phyloP scores from a whole-genome alignment of 1,284 basidiomycete genomes.

The Inonotus hispidus region DNA sequence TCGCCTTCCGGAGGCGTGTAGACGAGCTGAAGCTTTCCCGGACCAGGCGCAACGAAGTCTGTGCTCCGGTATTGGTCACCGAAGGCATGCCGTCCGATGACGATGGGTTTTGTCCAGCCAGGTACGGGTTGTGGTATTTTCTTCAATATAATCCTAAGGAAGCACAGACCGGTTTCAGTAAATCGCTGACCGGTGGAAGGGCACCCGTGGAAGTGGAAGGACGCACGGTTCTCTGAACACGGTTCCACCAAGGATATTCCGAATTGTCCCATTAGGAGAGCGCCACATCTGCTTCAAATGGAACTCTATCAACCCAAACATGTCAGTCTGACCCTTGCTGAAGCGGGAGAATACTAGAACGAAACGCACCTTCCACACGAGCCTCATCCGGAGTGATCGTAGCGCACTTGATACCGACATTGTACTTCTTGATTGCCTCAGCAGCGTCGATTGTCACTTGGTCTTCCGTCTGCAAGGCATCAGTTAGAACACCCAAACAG shows the following conservation, averaged over 20 bases:
- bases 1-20: slow-evolving; percentile 76
- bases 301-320: slow-evolving; percentile 65
- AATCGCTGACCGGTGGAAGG: background rate
- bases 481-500: slow-evolving; percentile 14
- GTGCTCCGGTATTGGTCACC: slow-evolving; percentile 96
- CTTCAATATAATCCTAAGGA: slow-evolving; percentile 67
- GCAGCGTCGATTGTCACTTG: slow-evolving; percentile 92
- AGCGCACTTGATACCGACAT: slow-evolving; percentile 94
- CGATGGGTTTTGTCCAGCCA: slow-evolving; percentile 95
- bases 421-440: slow-evolving; percentile 85
- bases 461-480: slow-evolving; percentile 81
- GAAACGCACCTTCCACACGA: slow-evolving; percentile 52
- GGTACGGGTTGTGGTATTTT: slow-evolving; percentile 91
- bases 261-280: slow-evolving; percentile 95
- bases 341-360: background rate
- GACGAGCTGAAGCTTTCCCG: slow-evolving; percentile 87
- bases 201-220: background rate
- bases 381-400: slow-evolving; percentile 99
- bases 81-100: slow-evolving; percentile 96
- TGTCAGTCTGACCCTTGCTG: background rate
- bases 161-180: background rate
- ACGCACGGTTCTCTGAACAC: slow-evolving; percentile 89
- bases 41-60: slow-evolving; percentile 81
- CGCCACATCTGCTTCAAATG: slow-evolving; percentile 98
- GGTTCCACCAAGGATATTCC: slow-evolving; percentile 95